phyloP scores from a whole-genome alignment of 192 early-diverging fungal species.

The Rhizophagus prolifer region DNA sequence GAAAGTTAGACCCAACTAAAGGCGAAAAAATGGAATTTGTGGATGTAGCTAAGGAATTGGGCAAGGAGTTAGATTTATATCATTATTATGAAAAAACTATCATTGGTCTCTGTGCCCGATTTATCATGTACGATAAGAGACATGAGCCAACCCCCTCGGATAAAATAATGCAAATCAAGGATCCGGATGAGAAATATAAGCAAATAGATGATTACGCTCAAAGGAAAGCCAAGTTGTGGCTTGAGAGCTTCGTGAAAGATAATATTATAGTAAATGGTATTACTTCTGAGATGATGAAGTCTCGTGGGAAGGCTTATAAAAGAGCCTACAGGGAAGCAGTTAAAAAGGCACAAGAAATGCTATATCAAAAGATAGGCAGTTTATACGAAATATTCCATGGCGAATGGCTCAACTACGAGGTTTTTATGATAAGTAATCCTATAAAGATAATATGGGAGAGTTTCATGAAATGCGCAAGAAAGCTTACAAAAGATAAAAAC shows the following conservation, averaged over 20 bases:
- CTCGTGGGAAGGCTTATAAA: conserved; percentile 12
- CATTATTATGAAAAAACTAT: conserved; percentile 7
- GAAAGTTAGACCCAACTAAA: not conserved
- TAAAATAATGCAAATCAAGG: not conserved
- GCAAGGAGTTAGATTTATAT: not conserved
- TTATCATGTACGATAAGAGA: conserved; percentile 9
- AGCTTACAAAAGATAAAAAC: conserved; percentile 11
- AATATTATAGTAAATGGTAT: not conserved
- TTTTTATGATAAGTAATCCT: conserved; percentile 9
- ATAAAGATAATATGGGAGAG: not conserved
- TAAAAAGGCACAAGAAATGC: not conserved
- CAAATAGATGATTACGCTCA: conserved; percentile 9
- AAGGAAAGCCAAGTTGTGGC: conserved; percentile 14
- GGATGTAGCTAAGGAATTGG: not conserved
- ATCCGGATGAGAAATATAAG: not conserved
- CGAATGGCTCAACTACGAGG: not conserved
- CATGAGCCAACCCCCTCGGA: not conserved
- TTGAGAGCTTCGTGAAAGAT: conserved; percentile 5
- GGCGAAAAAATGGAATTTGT: not conserved
- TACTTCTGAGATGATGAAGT: not conserved
- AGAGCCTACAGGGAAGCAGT: not conserved
- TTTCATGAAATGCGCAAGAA: conserved; percentile 2
- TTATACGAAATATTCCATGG: no score
- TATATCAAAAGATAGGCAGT: conserved; percentile 12
- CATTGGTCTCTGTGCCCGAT: not conserved